Conservation (phyloP, 208 protist species). For the Crithidia expoeki region DNA sequence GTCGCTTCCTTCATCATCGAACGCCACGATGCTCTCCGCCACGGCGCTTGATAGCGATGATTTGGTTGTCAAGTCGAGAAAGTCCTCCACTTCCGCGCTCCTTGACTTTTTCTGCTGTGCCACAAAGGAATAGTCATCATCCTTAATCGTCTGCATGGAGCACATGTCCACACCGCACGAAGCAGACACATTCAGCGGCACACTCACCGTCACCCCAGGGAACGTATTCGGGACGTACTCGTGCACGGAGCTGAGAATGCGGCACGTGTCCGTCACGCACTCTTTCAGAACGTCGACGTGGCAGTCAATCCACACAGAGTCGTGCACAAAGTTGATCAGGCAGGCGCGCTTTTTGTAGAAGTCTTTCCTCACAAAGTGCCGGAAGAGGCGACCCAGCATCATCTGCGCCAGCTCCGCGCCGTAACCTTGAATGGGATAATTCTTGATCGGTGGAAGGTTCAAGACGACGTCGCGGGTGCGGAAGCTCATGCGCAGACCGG, state of each 20-base stretch:
- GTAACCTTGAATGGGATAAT: slow-evolving; percentile 91
- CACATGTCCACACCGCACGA: slow-evolving; percentile 84
- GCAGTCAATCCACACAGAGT: slow-evolving; percentile 91
- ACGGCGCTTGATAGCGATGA: slow-evolving; percentile 21
- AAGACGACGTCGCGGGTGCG: slow-evolving; percentile 77
- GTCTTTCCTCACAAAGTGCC: slow-evolving; percentile 63
- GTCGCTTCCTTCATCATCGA: slow-evolving; percentile 3
- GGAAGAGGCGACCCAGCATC: slow-evolving; percentile 84
- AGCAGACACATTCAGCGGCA: slow-evolving; percentile 72
- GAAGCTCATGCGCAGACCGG: slow-evolving; percentile 76
- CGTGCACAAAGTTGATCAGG: slow-evolving; percentile 91
- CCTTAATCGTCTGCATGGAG: slow-evolving; percentile 63
- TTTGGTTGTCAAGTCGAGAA: slow-evolving; percentile 27
- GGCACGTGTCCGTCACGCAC: slow-evolving; percentile 65
- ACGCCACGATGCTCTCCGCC: slow-evolving; percentile 12
- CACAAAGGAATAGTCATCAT: slow-evolving; percentile 49
- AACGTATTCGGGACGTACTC: slow-evolving; percentile 77
- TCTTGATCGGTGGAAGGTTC: slow-evolving; percentile 86
- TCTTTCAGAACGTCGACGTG: slow-evolving; percentile 76
- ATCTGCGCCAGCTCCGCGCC: slow-evolving; percentile 90
- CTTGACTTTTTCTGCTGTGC: slow-evolving; percentile 29
- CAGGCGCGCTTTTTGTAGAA: slow-evolving; percentile 74
- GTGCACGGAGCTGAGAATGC: slow-evolving; percentile 68
- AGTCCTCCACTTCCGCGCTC: slow-evolving; percentile 26
- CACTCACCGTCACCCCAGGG: slow-evolving; percentile 65